Percentiles rank a stretch among this genome's conserved stretches.
Conservation (phyloP, 2,329 filamentous ascomycete genomes). For the Exophiala spinifera region DNA sequence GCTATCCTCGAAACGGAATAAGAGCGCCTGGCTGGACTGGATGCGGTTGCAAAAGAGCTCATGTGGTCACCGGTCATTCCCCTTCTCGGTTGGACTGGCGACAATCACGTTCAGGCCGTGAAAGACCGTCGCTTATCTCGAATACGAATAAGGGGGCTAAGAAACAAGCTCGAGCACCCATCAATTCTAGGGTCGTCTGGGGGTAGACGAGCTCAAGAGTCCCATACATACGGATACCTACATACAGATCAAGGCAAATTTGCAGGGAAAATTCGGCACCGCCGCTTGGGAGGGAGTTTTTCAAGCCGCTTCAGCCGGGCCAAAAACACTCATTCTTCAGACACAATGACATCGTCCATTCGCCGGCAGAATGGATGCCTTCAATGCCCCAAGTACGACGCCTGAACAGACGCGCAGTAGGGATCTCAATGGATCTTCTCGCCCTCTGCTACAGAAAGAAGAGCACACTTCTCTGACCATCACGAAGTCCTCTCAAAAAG, state of each 20-base stretch:
- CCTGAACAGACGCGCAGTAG: conserved; percentile 1
- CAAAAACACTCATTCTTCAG: background rate
- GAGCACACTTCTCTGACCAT: conserved; percentile 8
- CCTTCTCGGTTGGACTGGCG: background rate
- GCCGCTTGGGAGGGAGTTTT: too few relatives aligned
- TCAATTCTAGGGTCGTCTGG: background rate
- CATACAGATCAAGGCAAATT: too few relatives aligned
- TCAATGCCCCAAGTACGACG: conserved; percentile 6
- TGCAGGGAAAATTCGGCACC: too few relatives aligned
- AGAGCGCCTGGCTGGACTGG: background rate
- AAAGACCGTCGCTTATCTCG: background rate
- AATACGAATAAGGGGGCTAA: too few relatives aligned
- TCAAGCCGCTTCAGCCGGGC: too few relatives aligned
- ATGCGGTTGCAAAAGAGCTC: background rate
- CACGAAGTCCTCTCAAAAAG: conserved; percentile 7
- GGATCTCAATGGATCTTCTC: conserved; percentile 8
- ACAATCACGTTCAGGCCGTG: background rate
- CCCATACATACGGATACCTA: too few relatives aligned
- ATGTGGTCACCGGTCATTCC: background rate
- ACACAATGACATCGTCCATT: conserved; percentile 6
- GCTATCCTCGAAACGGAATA: background rate
- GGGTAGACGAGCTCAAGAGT: too few relatives aligned
- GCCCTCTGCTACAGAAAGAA: conserved; percentile 1
- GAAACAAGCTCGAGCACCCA: too few relatives aligned
- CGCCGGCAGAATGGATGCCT: conserved; percentile 2